Conservation (phyloP, 1,139 yeast species). For the Yamadazyma pseudoaaseri region DNA sequence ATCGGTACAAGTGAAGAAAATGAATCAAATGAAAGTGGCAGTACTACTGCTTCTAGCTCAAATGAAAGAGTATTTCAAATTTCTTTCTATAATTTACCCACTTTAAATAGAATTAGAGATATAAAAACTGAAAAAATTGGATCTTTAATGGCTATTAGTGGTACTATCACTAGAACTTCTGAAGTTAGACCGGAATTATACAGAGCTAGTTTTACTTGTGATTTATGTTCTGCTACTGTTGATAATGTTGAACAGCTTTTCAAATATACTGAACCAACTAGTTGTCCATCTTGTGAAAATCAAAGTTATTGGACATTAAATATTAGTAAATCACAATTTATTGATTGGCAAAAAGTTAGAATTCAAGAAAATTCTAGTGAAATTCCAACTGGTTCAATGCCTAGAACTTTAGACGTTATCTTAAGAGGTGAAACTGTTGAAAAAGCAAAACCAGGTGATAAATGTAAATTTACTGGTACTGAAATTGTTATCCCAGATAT, state of each 20-base stretch:
- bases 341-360: constrained; percentile 97
- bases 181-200: constrained; percentile 96
- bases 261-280: constrained; percentile 92
- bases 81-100: constrained; percentile 84
- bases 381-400: constrained; percentile 99
- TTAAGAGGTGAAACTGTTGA: constrained; percentile 94
- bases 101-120: constrained; percentile 84
- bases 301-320: constrained; percentile 84
- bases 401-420: constrained; percentile 91
- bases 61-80: constrained; percentile 83
- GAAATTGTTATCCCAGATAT: constrained; percentile 96
- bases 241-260: constrained; percentile 93
- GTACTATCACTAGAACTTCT: constrained; percentile 95
- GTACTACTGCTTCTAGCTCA: constrained; percentile 30
- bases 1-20: constrained; percentile 24
- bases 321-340: constrained; percentile 78
- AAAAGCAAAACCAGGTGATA: constrained; percentile 97
- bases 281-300: constrained; percentile 89
- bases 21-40: constrained; percentile 16
- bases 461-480: constrained; percentile 92
- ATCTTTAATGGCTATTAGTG: constrained; percentile 78
- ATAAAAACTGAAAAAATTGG: constrained; percentile 89
- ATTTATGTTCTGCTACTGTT: constrained; percentile 78
- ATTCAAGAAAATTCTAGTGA: constrained; percentile 95
- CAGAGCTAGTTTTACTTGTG: constrained; percentile 87